A percentile compares a stretch with the other conserved stretches of the same genome.
These are phyloP conservation scores for Xylariales sp. DNA, from an alignment of 2,329 filamentous ascomycete species.

Conservation along the genomic window DNA sequence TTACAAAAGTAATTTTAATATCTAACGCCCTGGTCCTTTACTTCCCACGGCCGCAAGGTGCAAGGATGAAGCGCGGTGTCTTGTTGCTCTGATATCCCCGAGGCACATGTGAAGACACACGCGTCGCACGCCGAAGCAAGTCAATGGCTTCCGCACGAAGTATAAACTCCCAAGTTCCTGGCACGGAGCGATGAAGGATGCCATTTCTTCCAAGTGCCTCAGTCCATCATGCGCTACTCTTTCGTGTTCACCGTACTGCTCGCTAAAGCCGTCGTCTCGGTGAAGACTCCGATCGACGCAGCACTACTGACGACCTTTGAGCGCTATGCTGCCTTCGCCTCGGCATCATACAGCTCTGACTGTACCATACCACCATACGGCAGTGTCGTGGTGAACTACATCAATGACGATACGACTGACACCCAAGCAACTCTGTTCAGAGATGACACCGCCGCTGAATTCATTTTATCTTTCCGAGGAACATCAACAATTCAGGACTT, in stretches of 20 bases:
- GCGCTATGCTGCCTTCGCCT: constrained; percentile 4
- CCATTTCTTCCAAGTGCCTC: not conserved
- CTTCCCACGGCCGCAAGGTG: no score
- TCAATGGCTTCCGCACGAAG: no score
- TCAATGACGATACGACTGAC: constrained; percentile 1
- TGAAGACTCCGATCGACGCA: constrained; percentile 3
- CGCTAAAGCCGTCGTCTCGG: not conserved
- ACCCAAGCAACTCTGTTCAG: constrained; percentile 5
- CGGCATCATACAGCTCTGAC: constrained; percentile 2
- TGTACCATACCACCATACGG: constrained; percentile 1
- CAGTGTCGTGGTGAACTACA: constrained; percentile 1
- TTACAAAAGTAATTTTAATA: no score
- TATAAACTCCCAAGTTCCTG: no score
- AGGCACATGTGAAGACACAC: no score
- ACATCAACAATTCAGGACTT: constrained; percentile 6
- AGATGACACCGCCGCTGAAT: constrained; percentile 3
- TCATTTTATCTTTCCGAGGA: constrained; percentile 2
- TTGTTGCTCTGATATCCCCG: no score
- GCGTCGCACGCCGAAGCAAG: no score
- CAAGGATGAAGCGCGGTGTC: no score
- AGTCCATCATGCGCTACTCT: not conserved
- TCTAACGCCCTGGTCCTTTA: no score
- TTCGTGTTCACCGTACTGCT: not conserved
- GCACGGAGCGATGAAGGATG: no score
- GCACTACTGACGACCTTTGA: not conserved